phyloP scores from a whole-genome alignment of 1,284 basidiomycete genomes.

The Prillingera fragicola region DNA sequence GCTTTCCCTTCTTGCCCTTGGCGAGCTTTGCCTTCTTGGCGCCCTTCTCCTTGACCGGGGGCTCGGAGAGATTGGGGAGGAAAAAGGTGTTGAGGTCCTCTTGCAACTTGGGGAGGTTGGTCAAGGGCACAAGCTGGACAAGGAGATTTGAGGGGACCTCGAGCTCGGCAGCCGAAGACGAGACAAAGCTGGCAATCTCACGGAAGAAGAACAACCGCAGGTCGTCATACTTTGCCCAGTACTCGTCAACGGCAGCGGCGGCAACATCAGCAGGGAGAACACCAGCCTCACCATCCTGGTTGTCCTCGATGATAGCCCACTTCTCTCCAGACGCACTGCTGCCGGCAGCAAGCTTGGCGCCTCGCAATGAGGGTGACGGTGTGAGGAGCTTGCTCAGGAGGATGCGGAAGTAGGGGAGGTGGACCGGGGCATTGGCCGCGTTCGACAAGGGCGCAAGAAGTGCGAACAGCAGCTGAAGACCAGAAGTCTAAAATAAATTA shows the following conservation, averaged over 20 bases:
- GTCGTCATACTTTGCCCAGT: constrained; percentile 57
- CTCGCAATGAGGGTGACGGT: constrained; percentile 38
- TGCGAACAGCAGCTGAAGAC: constrained; percentile 72
- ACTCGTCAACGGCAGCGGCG: constrained; percentile 41
- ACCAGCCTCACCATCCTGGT: constrained; percentile 35
- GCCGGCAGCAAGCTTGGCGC: constrained; percentile 37
- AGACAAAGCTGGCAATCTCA: constrained; percentile 57
- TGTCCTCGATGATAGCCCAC: constrained; percentile 3
- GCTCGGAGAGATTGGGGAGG: constrained; percentile 64
- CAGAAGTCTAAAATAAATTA: constrained; percentile 58
- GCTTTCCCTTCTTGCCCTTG: constrained; percentile 44
- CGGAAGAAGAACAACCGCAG: constrained; percentile 89
- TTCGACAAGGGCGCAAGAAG: constrained; percentile 70
- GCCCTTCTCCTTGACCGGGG: constrained; percentile 46
- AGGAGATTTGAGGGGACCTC: constrained; percentile 60
- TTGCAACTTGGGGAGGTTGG: constrained; percentile 70
- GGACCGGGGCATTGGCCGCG: constrained; percentile 51
- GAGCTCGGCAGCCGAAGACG: constrained; percentile 3
- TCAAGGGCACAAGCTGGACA: constrained; percentile 67
- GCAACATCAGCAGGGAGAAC: constrained; percentile 64
- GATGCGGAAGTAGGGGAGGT: constrained; percentile 40
- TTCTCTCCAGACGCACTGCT: constrained; percentile 24
- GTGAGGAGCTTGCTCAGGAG: constrained; percentile 36
- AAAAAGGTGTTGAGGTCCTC: constrained; percentile 81
- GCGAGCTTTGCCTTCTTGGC: constrained; percentile 39